Percentiles rank a stretch among this genome's conserved stretches.
Conservation (phyloP, 345 rosid genomes). For the Euphorbia lathyris region DNA sequence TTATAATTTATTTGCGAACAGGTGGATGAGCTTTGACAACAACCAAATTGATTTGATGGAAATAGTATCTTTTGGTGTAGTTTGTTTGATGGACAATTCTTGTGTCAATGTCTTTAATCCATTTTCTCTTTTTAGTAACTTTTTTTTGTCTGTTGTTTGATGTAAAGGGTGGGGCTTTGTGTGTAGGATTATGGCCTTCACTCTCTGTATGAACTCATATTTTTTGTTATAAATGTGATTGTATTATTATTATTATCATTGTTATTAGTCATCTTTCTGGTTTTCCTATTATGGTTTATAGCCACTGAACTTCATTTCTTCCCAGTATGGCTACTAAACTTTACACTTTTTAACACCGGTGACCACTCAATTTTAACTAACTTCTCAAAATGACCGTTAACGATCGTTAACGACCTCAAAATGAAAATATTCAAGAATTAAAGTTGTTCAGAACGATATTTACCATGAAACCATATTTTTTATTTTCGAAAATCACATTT, state of each 20-base stretch:
- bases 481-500: no score
- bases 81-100: background rate
- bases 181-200: background rate
- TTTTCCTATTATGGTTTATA: no score
- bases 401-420: no score
- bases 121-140: background rate
- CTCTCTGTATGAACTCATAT: background rate
- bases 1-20: background rate
- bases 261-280: no score
- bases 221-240: background rate
- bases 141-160: background rate
- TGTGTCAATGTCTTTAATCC: background rate
- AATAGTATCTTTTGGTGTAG: background rate
- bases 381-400: no score
- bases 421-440: no score
- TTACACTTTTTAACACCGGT: no score
- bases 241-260: background rate
- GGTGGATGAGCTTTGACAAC: background rate
- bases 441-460: no score
- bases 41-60: slow-evolving; percentile 14
- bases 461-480: no score
- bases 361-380: no score
- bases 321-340: no score
- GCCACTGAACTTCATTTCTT: no score
- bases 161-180: slow-evolving; percentile 8